Evolutionary conservation across 768 basidiomycete genomes (phyloP).

Genomic region (Floccularia luteovirens): DNA sequence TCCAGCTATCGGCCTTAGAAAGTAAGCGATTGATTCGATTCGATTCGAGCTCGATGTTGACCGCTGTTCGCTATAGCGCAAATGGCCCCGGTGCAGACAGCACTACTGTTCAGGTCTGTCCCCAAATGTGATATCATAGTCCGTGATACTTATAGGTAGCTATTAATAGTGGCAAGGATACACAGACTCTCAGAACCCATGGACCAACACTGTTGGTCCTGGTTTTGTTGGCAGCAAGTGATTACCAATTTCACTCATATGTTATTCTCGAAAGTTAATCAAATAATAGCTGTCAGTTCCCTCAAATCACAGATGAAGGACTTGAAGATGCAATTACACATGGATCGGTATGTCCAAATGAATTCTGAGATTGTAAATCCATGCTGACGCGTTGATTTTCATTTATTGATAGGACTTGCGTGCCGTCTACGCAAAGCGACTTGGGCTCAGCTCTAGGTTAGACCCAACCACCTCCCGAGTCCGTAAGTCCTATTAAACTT

Average conservation of each 20-base stretch:
- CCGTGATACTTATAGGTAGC: too few relatives aligned
- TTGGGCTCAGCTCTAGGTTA: conserved; percentile 24
- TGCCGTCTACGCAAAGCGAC: conserved; percentile 31
- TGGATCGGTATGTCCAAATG: conserved; percentile 24
- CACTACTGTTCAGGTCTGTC: conserved; percentile 24
- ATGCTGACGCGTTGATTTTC: too few relatives aligned
- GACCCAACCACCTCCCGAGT: conserved; percentile 26
- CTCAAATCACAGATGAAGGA: conserved; percentile 38
- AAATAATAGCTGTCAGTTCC: conserved; percentile 34
- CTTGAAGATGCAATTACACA: conserved; percentile 36
- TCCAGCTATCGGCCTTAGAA: conserved; percentile 22
- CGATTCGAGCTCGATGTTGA: not conserved
- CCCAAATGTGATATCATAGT: too few relatives aligned
- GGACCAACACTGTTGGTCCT: conserved; percentile 29
- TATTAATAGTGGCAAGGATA: conserved; percentile 40
- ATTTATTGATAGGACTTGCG: conserved; percentile 34
- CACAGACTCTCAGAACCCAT: conserved; percentile 30
- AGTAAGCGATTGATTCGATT: conserved; percentile 12
- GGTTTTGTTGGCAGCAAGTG: conserved; percentile 37
- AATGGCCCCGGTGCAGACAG: conserved; percentile 18
- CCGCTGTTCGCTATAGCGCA: conserved; percentile 8
- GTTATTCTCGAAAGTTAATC: not conserved
- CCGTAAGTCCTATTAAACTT: conserved; percentile 17
- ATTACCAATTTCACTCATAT: conserved; percentile 5
- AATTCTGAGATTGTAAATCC: too few relatives aligned